Evolutionary conservation across 805 yeast genomes (phyloP), one percentile per base, ranked within the genome.

Genomic region (Ogataea pignaliae): DNA sequence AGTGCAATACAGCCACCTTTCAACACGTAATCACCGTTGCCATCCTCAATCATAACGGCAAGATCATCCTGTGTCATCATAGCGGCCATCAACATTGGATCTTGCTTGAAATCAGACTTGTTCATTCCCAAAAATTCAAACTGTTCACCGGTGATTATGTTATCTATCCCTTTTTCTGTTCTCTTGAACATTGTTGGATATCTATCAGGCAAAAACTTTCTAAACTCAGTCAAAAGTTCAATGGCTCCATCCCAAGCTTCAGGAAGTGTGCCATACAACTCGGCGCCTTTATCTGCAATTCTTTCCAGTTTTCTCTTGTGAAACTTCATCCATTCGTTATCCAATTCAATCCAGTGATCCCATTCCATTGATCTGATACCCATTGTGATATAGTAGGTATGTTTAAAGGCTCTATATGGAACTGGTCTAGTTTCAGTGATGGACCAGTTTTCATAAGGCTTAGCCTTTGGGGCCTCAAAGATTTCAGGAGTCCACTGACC

Each of bases 361-460:
- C 75, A 75, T 39, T 79, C 76, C 83, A 81, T 75, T 45, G 66
- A 66, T 50, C 88, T 65, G 36, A 81, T 81, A 7, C 88, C 88
- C 88, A 82, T 82, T 18, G 83, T 82, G 39, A 82, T 72, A 51
- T 66, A 73, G 56, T 82, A 82, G 46, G 75, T 78, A 60, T 79
- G 83, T 56, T 73, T 79, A 64, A 82, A 83, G 0, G 88, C 85
- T 39, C 86, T 66, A 54, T 80, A 80, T n/a, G 85, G 81, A 32
- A 77, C 55, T 1, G 85, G 84, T 43, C 61, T 64, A 3, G 85
- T 79, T 3, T 63, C 64, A 11, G 62, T 60, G 39, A 75, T 59
- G 43, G 73, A 71, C 83, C 83, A 79, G 51, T 69, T 57, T 17
- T 66, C 61, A 48, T 55, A 78, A 10, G 75, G 70, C 26, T 60